Conservation (phyloP, 208 protist genomes). For the Leishmania martiniquensis region DNA sequence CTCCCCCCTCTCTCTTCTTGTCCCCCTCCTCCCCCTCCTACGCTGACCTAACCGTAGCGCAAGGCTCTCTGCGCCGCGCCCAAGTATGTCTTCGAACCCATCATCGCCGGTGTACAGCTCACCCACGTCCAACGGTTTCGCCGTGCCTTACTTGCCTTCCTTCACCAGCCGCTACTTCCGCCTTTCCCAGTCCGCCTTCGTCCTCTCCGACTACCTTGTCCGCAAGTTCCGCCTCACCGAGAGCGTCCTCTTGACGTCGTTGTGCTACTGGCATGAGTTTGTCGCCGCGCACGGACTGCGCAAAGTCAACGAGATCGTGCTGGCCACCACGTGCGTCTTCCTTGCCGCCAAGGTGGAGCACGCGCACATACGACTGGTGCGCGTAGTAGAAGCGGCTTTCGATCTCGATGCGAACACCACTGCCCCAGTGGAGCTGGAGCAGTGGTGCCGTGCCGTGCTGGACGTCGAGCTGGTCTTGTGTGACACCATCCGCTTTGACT, state of each 20-base stretch:
- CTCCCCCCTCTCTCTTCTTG: too few species aligned
- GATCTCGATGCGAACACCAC: slow-evolving; percentile 43
- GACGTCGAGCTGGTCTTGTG: slow-evolving; percentile 80
- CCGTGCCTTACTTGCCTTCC: slow-evolving; percentile 32
- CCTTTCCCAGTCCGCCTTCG: slow-evolving; percentile 57
- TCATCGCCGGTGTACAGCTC: slow-evolving; percentile 29
- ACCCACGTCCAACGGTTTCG: slow-evolving; percentile 23
- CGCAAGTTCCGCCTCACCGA: slow-evolving; percentile 58
- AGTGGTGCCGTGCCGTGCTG: slow-evolving; percentile 65
- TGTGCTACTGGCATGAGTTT: slow-evolving; percentile 91
- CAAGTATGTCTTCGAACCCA: slow-evolving; percentile 24
- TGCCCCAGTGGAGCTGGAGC: slow-evolving; percentile 34
- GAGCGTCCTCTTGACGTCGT: slow-evolving; percentile 65
- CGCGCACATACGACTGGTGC: slow-evolving; percentile 67
- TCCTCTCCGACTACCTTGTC: slow-evolving; percentile 70
- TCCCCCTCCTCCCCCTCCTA: background rate
- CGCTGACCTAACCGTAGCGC: background rate
- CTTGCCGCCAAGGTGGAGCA: slow-evolving; percentile 88
- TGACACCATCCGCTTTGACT: slow-evolving; percentile 78
- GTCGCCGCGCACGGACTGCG: slow-evolving; percentile 54
- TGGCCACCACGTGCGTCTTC: slow-evolving; percentile 81
- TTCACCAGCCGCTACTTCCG: slow-evolving; percentile 65
- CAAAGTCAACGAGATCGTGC: slow-evolving; percentile 69
- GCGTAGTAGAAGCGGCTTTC: slow-evolving; percentile 64
- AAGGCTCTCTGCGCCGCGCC: background rate